Evolutionary conservation across 1,284 basidiomycete genomes (phyloP).

Genomic region (Irpex rosettiformis): DNA sequence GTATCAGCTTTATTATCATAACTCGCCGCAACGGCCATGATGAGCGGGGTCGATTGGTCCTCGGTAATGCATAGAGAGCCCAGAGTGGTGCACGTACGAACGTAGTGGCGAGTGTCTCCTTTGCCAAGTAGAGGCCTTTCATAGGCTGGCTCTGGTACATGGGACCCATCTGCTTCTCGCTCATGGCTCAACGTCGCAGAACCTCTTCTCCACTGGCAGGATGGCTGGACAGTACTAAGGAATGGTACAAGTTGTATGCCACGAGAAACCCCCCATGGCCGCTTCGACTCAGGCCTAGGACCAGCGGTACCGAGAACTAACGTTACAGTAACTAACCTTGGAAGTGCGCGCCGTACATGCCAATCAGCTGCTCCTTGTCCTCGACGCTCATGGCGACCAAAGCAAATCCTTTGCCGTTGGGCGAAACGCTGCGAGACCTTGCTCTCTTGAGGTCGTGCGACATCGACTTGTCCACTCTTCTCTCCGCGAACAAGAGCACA

Average conservation of each 20-base stretch:
- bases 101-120: not conserved
- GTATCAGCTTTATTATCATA: not conserved
- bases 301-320: too few species aligned
- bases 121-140: not conserved
- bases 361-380: not conserved
- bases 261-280: too few species aligned
- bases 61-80: conserved; percentile 5
- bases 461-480: conserved; percentile 47
- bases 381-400: conserved; percentile 32
- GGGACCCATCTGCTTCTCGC: not conserved
- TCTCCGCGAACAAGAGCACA: conserved; percentile 19
- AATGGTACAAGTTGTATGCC: too few species aligned
- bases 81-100: conserved; percentile 8
- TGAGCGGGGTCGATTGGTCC: conserved; percentile 3
- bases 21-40: conserved; percentile 3
- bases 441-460: conserved; percentile 63
- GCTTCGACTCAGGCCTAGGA: too few species aligned
- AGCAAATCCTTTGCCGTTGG: conserved; percentile 52
- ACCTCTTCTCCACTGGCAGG: too few species aligned
- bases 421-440: conserved; percentile 66
- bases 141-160: not conserved
- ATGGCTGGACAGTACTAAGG: too few species aligned
- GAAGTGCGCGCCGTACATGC: not conserved
- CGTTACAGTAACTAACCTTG: not conserved
- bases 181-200: not conserved